A percentile compares a stretch with the other conserved stretches of the same genome.
Evolutionary conservation across 768 basidiomycete genomes (phyloP).

Genomic region (Lentinula aciculospora): DNA sequence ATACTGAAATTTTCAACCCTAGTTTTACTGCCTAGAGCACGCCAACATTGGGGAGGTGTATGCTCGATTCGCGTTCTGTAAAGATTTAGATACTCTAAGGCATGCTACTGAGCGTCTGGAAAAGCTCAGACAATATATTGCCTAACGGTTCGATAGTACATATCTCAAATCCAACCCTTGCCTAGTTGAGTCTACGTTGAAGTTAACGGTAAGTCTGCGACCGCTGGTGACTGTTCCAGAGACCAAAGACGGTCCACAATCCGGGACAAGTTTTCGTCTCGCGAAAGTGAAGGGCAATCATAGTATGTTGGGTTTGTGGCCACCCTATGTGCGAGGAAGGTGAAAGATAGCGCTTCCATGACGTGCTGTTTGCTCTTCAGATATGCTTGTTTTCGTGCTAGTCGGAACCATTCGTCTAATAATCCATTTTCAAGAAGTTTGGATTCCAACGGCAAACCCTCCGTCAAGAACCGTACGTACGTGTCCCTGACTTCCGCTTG

Average conservation of each 20-base stretch:
- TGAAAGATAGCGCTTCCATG: constrained; percentile 75
- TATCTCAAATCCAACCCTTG: not conserved
- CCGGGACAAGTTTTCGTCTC: constrained; percentile 58
- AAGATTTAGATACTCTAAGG: constrained; percentile 81
- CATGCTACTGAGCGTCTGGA: constrained; percentile 81
- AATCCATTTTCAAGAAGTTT: constrained; percentile 47
- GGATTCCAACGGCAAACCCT: constrained; percentile 90
- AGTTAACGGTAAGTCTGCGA: not conserved
- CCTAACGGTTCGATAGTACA: constrained; percentile 10
- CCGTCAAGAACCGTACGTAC: constrained; percentile 76
- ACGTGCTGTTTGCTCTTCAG: constrained; percentile 57
- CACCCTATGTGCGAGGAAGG: constrained; percentile 70
- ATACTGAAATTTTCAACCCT: not conserved
- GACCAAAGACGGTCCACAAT: constrained; percentile 50
- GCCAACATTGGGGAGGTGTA: constrained; percentile 80
- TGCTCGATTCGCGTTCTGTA: constrained; percentile 92
- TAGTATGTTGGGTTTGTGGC: constrained; percentile 85
- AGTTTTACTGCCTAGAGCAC: constrained; percentile 95
- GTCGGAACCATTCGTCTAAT: constrained; percentile 42
- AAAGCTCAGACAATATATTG: constrained; percentile 61
- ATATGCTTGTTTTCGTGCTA: constrained; percentile 28
- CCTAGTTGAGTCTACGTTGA: not conserved
- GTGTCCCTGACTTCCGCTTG: constrained; percentile 81
- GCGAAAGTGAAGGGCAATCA: constrained; percentile 39
- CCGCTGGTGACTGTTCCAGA: not conserved